Base-by-base conservation (phyloP, 2,329 filamentous ascomycete genomes). In the Amauroascus verrucosus region DNA sequence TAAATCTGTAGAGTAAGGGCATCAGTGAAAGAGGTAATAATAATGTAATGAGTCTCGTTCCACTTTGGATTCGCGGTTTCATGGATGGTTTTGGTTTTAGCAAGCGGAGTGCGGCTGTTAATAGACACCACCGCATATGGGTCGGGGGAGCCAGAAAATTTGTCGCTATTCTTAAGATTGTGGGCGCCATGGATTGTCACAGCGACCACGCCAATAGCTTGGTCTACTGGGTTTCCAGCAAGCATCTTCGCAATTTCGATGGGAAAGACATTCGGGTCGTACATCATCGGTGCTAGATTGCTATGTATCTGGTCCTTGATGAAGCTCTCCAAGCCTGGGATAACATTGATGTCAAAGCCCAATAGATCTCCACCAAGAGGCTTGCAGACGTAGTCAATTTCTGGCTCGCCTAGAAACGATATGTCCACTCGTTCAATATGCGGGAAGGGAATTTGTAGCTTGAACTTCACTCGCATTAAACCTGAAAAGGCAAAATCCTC, bases 241-340 rank as follows among this genome's bases (percentile, higher is more conserved):
- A 98, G 77, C 88, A 98, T 93, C 78, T 98, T 97, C 61, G 93
- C 93, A 54, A 98, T 88, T 66, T 98, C 93, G 60, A 98, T 93
- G 14, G 93, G 93, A 76, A 98, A 98, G 48, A 97, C 89, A 62
- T 98, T 95, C 7, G 93, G 93, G 35, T 83, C 84, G 66, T 98
- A 98, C 88, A 98, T 95, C 85, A 98, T 97, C 0, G 93, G 94
- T 1, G 82, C 85, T 48, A 98, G 74, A 64, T 91, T 96, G 58
- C 85, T 86, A 69, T 98, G 94, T 51, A 98, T 95, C 72, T 95
- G 88, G 62, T 98, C 93, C 66, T 87, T 83, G 63, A 98, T 98
- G 70, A 98, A 98, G 54, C 70, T 80, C 69, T 97, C 90, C 22
- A 98, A 78, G 61, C 91, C 91, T 16, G 93, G 93, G 61, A 98